phyloP scores from a whole-genome alignment of 2,329 filamentous ascomycete species.

The Cytospora schulzeri region DNA sequence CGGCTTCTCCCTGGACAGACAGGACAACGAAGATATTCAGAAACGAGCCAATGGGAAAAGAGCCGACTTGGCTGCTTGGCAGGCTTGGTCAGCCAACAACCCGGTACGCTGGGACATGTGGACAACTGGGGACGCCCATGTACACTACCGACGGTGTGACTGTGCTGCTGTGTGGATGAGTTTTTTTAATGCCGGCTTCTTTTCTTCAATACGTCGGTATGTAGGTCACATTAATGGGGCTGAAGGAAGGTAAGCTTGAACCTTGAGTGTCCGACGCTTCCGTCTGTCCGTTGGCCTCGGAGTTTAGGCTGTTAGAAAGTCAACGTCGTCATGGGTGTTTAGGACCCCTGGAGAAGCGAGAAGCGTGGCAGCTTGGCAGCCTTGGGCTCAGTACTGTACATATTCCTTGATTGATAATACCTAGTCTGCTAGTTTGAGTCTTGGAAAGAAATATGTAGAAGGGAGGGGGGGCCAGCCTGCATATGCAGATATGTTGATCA shows the following conservation, averaged over 20 bases:
- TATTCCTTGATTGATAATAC: neutral
- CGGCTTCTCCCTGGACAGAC: constrained; percentile 29
- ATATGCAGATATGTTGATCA: neutral
- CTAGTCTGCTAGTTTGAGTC: too few relatives aligned
- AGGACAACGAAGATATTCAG: neutral
- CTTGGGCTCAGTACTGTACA: neutral
- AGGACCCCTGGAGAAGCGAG: neutral
- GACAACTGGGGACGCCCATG: constrained; percentile 4
- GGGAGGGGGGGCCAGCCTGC: neutral
- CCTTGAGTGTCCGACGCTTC: constrained; percentile 18
- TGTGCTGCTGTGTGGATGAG: too few relatives aligned
- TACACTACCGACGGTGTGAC: neutral
- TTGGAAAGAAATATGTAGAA: too few relatives aligned
- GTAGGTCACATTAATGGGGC: constrained; percentile 12
- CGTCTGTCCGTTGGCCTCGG: constrained; percentile 18
- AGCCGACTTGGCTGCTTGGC: neutral
- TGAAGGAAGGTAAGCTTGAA: too few relatives aligned
- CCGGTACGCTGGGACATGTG: constrained; percentile 4
- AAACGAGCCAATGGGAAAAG: constrained; percentile 19
- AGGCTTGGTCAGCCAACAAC: neutral
- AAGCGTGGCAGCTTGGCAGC: constrained; percentile 16
- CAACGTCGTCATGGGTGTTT: neutral
- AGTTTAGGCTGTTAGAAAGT: neutral
- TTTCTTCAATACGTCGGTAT: constrained; percentile 19
- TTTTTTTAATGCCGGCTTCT: constrained; percentile 22